Evolutionary conservation across 306 rosid genomes (phyloP).

Genomic region (Abrus precatorius): DNA sequence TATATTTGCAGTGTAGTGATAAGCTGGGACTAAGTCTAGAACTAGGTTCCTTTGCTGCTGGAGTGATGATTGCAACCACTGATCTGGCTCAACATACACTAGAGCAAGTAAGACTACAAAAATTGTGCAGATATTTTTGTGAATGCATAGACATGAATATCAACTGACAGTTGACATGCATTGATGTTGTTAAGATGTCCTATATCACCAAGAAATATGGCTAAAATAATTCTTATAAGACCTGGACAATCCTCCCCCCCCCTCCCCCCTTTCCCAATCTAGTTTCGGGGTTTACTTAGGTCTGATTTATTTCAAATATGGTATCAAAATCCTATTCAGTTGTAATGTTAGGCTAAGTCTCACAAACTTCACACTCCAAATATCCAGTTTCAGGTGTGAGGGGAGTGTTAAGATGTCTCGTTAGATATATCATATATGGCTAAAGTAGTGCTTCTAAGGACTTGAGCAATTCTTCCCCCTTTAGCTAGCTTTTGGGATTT

Average conservation of each 20-base stretch:
- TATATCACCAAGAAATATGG: background rate
- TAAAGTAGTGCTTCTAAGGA: background rate
- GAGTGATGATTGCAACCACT: slow-evolving; percentile 99
- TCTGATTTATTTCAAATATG: background rate
- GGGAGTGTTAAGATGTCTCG: background rate
- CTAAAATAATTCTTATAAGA: background rate
- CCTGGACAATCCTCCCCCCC: background rate
- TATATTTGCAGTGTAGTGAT: slow-evolving; percentile 89
- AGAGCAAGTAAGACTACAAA: slow-evolving; percentile 73
- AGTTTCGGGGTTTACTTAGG: background rate
- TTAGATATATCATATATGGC: background rate
- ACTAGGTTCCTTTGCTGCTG: slow-evolving; percentile 97
- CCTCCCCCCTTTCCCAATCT: background rate
- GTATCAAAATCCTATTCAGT: background rate
- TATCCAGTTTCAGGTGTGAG: background rate
- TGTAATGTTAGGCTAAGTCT: background rate
- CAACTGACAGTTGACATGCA: slow-evolving; percentile 44
- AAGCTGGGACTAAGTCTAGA: slow-evolving; percentile 98
- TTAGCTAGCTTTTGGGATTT: background rate
- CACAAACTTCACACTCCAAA: background rate
- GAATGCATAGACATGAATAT: slow-evolving; percentile 6
- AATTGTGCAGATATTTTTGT: background rate
- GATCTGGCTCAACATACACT: slow-evolving; percentile 97
- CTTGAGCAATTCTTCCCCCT: background rate
- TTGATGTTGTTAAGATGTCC: slow-evolving; percentile 11